Conservation (phyloP, 108 stramenopile species). For the Pseudonitzschia pungens region DNA sequence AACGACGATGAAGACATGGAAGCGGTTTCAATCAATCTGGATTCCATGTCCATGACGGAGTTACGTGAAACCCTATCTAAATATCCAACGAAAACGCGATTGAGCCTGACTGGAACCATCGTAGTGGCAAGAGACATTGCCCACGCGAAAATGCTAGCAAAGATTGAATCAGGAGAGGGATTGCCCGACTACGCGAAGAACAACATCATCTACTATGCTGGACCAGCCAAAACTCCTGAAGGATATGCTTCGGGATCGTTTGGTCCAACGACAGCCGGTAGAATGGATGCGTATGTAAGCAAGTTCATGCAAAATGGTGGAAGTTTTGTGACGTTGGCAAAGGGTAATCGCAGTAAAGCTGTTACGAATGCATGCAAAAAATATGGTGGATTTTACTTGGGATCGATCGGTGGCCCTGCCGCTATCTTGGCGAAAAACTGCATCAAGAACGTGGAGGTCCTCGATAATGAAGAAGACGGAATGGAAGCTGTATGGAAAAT, state of each 20-base stretch:
- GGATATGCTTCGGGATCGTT: slow-evolving; percentile 94
- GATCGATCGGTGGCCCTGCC: slow-evolving; percentile 95
- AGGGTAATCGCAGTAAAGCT: slow-evolving; percentile 90
- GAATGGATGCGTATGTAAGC: slow-evolving; percentile 97
- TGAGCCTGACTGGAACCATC: slow-evolving; percentile 88
- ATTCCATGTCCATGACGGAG: slow-evolving; percentile 83
- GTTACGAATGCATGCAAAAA: slow-evolving; percentile 96
- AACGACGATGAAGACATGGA: slow-evolving; percentile 23
- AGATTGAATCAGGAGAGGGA: slow-evolving; percentile 90
- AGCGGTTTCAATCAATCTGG: slow-evolving; percentile 88
- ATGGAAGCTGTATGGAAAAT: slow-evolving; percentile 99
- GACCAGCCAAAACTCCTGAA: slow-evolving; percentile 95
- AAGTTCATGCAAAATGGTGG: slow-evolving; percentile 93
- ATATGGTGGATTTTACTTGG: slow-evolving; percentile 95
- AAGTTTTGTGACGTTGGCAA: slow-evolving; percentile 90
- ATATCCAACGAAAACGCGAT: slow-evolving; percentile 86
- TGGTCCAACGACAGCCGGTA: slow-evolving; percentile 96
- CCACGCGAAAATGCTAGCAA: slow-evolving; percentile 93
- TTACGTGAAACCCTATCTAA: slow-evolving; percentile 76
- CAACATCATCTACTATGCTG: slow-evolving; percentile 96
- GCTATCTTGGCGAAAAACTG: slow-evolving; percentile 96
- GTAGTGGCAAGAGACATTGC: slow-evolving; percentile 97
- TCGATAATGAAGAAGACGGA: slow-evolving; percentile 96
- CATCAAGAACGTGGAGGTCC: slow-evolving; percentile 93
- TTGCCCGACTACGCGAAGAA: slow-evolving; percentile 95